A percentile compares a stretch with the other conserved stretches of the same genome.
Evolutionary conservation across 352 stramenopile species (phyloP).

Genomic region (Globisporangium takayamanum): DNA sequence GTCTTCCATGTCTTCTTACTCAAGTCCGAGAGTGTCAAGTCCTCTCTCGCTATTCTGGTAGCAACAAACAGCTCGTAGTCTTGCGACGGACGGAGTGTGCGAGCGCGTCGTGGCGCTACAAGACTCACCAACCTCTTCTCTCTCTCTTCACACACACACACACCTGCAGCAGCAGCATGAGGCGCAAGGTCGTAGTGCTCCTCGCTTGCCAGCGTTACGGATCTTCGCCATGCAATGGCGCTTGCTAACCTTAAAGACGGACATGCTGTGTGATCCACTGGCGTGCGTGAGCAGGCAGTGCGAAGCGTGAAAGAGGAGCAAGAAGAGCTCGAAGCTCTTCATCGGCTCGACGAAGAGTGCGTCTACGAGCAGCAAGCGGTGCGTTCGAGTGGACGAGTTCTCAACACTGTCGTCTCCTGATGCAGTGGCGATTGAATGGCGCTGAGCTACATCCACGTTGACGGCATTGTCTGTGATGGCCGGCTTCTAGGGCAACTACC

Average conservation of each 20-base stretch:
- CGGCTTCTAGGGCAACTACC: constrained; percentile 75
- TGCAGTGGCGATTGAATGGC: too few species aligned
- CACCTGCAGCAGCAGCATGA: background rate
- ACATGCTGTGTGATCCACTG: background rate
- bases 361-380: constrained; percentile 81
- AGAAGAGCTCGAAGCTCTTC: constrained; percentile 83
- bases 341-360: constrained; percentile 88
- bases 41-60: too few species aligned
- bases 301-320: constrained; percentile 43
- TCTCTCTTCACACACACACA: background rate
- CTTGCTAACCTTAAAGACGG: too few species aligned
- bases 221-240: too few species aligned
- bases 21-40: too few species aligned
- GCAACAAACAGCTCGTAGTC: too few species aligned
- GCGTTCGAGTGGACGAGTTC: constrained; percentile 2
- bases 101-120: background rate
- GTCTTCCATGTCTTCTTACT: too few species aligned
- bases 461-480: background rate
- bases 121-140: too few species aligned
- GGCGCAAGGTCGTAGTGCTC: background rate
- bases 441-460: background rate
- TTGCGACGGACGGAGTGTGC: too few species aligned
- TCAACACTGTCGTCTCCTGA: background rate
- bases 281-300: constrained; percentile 16
- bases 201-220: background rate